Conservation (phyloP, 129 eudicot species). For the Silybum marianum region DNA sequence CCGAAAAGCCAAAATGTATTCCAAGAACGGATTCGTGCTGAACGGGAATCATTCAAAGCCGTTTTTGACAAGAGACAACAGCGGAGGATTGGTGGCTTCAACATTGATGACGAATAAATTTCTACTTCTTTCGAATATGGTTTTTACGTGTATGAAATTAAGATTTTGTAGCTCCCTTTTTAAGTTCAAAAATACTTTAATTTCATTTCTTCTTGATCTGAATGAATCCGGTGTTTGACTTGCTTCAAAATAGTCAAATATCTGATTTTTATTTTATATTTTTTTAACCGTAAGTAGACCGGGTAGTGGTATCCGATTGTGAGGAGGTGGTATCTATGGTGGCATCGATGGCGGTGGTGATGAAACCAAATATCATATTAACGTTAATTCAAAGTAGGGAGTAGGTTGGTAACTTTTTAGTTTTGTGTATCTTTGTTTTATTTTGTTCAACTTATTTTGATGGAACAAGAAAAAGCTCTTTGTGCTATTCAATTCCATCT, state of each 20-base stretch:
- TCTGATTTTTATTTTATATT: not conserved
- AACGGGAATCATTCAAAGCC: slow-evolving; percentile 80
- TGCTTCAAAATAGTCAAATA: not conserved
- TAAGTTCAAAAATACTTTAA: not conserved
- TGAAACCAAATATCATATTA: no score
- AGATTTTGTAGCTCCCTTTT: slow-evolving; percentile 13
- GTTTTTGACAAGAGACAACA: slow-evolving; percentile 85
- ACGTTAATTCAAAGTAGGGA: no score
- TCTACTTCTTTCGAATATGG: not conserved
- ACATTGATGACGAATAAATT: slow-evolving; percentile 50
- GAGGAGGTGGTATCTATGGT: no score
- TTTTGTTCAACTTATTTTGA: no score
- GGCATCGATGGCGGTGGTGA: no score
- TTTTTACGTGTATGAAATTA: not conserved
- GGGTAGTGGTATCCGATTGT: not conserved
- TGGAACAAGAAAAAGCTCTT: no score
- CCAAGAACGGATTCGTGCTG: slow-evolving; percentile 83
- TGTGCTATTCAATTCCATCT: no score
- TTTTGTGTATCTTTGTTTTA: no score
- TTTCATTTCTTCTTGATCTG: not conserved
- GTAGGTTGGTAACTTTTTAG: no score
- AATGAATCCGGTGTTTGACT: not conserved
- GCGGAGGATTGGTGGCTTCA: slow-evolving; percentile 63
- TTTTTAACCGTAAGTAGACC: not conserved
- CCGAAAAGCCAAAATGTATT: slow-evolving; percentile 56